Evolutionary conservation across 1,284 basidiomycete species (phyloP), one percentile per base, ranked within the genome.

Genomic region (Ceratobasidium sp.): DNA sequence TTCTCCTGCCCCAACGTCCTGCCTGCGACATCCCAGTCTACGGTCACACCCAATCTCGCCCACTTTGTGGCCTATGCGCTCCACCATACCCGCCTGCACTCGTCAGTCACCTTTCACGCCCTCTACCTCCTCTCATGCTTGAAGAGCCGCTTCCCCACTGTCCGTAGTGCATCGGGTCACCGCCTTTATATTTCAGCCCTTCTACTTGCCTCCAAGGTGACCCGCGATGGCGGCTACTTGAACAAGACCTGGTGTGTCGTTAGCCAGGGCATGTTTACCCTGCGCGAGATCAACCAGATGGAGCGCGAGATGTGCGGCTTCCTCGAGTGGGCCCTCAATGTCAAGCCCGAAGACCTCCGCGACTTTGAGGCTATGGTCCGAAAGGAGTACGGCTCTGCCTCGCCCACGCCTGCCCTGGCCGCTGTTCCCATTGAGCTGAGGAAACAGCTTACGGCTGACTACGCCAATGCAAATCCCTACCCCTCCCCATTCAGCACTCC

Each of bases 21-120:
- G 1, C 82, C 41, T 24, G 22, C 41, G 22, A 63, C 61, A 9
- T 24, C 39, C n/a, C 39, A 46, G 14, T n/a, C 41, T 11, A 8
- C 41, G 14, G 41, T 46, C 14, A 29, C 39, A 24, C 87, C 88
- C 2, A 87, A 88, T 3, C 83, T 96, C 0, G 92, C 92, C 0
- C 87, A 91, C 75, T 95, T 95, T 81, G 91, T 96, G 78, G 95
- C 95, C 0, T 97, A 98, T 79, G 92, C 94, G 0, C 86, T 97
- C 6, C 94, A 97, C 80, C 89, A 95, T 37, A 97, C 94, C 0
- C 91, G 95, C 37, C 86, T 97, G 0, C 92, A 94, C 34, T 77
- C 87, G 0, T 89, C 92, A 0, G 94, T 86, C 77, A 84, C 84
- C 49, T 83, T 84, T 77, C 82, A 83, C 66, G 82, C 84, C 2